Conservation (phyloP, 176 grass and related monocot species). For the Eleusine coracana region DNA sequence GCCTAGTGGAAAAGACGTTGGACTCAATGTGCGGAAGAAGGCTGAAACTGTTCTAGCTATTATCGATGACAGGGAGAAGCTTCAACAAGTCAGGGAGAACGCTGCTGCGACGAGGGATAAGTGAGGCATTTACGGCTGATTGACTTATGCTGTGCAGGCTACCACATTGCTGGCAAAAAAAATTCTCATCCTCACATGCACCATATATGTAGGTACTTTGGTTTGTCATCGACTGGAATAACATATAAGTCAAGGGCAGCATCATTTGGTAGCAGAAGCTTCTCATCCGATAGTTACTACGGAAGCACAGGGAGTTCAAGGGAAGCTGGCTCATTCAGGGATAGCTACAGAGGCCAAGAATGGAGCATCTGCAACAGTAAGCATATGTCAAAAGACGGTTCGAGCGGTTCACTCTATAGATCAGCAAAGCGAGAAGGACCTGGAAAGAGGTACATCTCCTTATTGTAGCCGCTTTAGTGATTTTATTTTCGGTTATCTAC, state of each 20-base stretch:
- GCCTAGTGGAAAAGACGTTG: conserved; percentile 71
- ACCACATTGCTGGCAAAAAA: neutral
- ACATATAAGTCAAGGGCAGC: conserved; percentile 49
- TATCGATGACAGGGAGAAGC: conserved; percentile 76
- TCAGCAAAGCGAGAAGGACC: conserved; percentile 8
- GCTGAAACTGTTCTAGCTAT: conserved; percentile 60
- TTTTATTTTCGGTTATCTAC: neutral
- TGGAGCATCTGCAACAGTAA: conserved; percentile 26
- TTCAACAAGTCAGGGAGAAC: conserved; percentile 70
- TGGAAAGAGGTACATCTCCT: conserved; percentile 24
- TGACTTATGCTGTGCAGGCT: conserved; percentile 1
- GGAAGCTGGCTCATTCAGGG: conserved; percentile 38
- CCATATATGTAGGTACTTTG: conserved; percentile 55
- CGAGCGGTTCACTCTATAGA: conserved; percentile 11
- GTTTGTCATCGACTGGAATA: conserved; percentile 65
- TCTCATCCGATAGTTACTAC: conserved; percentile 48
- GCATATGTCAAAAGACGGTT: conserved; percentile 20
- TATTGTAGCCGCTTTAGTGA: neutral
- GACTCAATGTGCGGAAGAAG: conserved; percentile 76
- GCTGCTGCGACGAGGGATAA: conserved; percentile 62
- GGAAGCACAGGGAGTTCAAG: conserved; percentile 35
- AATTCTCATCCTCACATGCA: neutral
- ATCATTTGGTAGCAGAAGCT: conserved; percentile 44
- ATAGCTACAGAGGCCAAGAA: conserved; percentile 40
- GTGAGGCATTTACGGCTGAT: conserved; percentile 29